Conservation (phyloP, 1,139 yeast genomes). For the Sugiyamaella pinicola region DNA sequence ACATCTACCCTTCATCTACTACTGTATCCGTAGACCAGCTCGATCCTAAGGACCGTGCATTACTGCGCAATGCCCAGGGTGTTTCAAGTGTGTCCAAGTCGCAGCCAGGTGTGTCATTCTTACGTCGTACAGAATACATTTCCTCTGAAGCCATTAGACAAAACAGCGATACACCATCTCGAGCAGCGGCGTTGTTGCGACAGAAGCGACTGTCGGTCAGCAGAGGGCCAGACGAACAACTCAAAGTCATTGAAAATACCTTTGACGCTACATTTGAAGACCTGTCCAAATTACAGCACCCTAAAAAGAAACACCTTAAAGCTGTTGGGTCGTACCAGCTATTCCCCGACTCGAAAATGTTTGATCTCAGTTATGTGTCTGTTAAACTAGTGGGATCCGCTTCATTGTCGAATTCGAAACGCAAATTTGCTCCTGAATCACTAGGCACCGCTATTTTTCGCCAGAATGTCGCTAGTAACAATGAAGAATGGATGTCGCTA, state of each 20-base stretch:
- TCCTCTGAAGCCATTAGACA: constrained; percentile 46
- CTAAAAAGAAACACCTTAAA: constrained; percentile 68
- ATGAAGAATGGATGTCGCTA: constrained; percentile 79
- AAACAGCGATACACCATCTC: constrained; percentile 36
- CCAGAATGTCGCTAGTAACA: constrained; percentile 68
- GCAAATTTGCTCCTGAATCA: constrained; percentile 39
- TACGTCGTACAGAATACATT: constrained; percentile 92
- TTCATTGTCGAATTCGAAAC: constrained; percentile 50
- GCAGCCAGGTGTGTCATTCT: constrained; percentile 71
- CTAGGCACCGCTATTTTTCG: constrained; percentile 69
- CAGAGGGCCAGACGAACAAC: constrained; percentile 62
- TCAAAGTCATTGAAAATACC: constrained; percentile 71
- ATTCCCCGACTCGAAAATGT: constrained; percentile 84
- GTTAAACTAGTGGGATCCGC: constrained; percentile 84
- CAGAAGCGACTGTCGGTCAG: constrained; percentile 31
- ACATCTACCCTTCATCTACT: constrained; percentile 39
- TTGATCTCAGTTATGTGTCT: constrained; percentile 74
- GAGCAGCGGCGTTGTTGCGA: constrained; percentile 33
- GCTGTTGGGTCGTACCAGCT: constrained; percentile 82
- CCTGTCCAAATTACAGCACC: constrained; percentile 60
- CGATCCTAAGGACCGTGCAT: constrained; percentile 74
- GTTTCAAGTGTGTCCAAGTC: constrained; percentile 51
- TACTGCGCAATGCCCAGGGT: constrained; percentile 72
- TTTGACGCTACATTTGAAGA: constrained; percentile 63
- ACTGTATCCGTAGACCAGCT: constrained; percentile 40